Conservation (phyloP, 192 early-diverging fungal species). For the Coemansia nantahalensis region DNA sequence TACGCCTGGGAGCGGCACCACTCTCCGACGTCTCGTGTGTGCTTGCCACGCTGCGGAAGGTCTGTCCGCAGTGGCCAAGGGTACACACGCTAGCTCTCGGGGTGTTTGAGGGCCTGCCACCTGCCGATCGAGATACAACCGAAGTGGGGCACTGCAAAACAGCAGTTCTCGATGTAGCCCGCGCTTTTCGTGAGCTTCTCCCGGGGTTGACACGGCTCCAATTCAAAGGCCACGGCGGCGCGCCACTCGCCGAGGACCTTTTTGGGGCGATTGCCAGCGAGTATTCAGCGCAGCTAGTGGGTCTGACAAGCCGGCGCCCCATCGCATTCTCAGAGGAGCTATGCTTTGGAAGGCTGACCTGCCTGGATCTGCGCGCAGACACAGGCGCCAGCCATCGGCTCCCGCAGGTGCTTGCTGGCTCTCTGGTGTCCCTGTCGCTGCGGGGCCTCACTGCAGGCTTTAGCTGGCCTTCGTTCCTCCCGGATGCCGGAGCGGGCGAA, state of each 20-base stretch:
- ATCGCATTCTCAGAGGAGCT: neutral
- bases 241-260: neutral
- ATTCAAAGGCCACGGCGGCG: constrained; percentile 1
- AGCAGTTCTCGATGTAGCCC: neutral
- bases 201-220: neutral
- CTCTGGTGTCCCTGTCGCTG: neutral
- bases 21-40: neutral
- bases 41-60: neutral
- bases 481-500: neutral
- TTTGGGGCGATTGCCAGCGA: constrained; percentile 1
- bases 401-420: neutral
- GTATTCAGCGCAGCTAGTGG: neutral
- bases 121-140: too few species aligned
- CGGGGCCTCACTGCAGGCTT: constrained; percentile 5
- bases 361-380: constrained; percentile 1
- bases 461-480: neutral
- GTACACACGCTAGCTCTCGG: too few species aligned
- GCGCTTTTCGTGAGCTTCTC: neutral
- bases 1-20: neutral
- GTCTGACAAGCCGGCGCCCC: neutral
- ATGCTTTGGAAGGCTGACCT: neutral
- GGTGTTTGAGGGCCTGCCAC: too few species aligned
- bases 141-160: too few species aligned
- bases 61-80: neutral
- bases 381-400: neutral